Evolutionary conservation across 495 filamentous ascomycete species (phyloP).

Genomic region (Neurospora africana): DNA sequence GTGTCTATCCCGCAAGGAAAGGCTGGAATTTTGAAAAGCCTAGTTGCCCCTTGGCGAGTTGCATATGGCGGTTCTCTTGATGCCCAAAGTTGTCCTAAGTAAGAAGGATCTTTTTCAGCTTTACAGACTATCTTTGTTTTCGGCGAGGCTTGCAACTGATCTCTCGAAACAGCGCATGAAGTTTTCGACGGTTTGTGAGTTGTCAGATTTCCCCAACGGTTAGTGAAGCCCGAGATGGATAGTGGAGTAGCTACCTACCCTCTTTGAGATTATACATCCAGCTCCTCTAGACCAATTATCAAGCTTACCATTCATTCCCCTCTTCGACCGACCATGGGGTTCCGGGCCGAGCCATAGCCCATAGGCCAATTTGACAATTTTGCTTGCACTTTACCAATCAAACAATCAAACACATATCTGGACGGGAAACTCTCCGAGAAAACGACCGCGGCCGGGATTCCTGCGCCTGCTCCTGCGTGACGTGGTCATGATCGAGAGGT

Average conservation of each 20-base stretch:
- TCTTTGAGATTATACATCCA: background rate
- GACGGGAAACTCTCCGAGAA: constrained; percentile 5
- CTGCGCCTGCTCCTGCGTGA: constrained; percentile 5
- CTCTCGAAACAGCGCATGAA: background rate
- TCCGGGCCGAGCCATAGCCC: background rate
- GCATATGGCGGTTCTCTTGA: background rate
- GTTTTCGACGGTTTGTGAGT: background rate
- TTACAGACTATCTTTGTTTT: background rate
- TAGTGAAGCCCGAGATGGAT: background rate
- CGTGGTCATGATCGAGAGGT: constrained; percentile 11
- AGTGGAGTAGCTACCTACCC: background rate
- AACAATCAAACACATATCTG: background rate
- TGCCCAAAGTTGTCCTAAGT: constrained; percentile 7
- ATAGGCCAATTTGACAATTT: background rate
- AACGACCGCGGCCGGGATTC: constrained; percentile 1
- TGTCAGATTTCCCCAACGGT: background rate
- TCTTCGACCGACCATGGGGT: background rate
- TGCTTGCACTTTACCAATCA: background rate
- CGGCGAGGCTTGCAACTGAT: background rate
- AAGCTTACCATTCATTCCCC: background rate
- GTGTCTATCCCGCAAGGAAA: background rate
- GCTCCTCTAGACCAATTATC: background rate
- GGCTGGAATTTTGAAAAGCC: background rate
- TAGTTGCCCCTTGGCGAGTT: background rate
- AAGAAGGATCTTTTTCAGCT: constrained; percentile 2